Evolutionary conservation across 768 basidiomycete genomes (phyloP).

Genomic region (Hirschioporus abietinus): DNA sequence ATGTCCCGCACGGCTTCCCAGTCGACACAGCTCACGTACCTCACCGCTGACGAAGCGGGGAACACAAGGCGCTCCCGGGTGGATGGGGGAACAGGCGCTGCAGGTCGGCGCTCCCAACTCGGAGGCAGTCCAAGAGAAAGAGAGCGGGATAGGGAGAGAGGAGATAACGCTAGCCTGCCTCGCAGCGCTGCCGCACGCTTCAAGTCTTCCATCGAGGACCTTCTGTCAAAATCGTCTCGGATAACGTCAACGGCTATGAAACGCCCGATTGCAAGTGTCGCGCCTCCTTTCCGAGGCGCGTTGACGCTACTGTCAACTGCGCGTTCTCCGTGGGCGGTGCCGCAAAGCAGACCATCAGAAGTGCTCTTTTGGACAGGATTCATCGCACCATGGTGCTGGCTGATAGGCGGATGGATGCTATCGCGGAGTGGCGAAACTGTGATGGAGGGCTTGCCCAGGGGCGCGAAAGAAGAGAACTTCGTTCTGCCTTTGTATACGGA

Average conservation of each 20-base stretch:
- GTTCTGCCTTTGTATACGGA: conserved; percentile 25
- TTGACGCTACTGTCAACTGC: neutral
- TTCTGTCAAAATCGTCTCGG: neutral
- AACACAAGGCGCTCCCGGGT: neutral
- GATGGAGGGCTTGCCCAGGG: conserved; percentile 40
- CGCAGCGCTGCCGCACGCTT: neutral
- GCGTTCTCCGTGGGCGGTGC: conserved; percentile 11
- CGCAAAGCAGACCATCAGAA: conserved; percentile 30
- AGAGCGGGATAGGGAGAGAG: neutral
- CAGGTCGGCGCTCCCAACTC: neutral
- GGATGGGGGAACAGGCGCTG: neutral
- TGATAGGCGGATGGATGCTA: conserved; percentile 71
- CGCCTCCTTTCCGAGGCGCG: neutral
- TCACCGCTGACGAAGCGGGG: neutral
- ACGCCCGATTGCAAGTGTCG: conserved; percentile 2
- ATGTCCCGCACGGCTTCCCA: neutral
- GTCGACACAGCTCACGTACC: conserved; percentile 3
- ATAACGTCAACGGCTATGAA: neutral
- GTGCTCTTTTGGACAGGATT: conserved; percentile 77
- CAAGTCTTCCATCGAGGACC: neutral
- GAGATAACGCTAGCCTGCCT: neutral
- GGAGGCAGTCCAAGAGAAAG: neutral
- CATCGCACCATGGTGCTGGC: conserved; percentile 67
- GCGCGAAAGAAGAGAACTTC: conserved; percentile 38
- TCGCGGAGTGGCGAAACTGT: conserved; percentile 42